Percentiles rank a stretch among this genome's conserved stretches.
These are phyloP conservation scores for Aspergillus fischeri DNA, from an alignment of 2,329 filamentous ascomycete species.

Conservation along the genomic window DNA sequence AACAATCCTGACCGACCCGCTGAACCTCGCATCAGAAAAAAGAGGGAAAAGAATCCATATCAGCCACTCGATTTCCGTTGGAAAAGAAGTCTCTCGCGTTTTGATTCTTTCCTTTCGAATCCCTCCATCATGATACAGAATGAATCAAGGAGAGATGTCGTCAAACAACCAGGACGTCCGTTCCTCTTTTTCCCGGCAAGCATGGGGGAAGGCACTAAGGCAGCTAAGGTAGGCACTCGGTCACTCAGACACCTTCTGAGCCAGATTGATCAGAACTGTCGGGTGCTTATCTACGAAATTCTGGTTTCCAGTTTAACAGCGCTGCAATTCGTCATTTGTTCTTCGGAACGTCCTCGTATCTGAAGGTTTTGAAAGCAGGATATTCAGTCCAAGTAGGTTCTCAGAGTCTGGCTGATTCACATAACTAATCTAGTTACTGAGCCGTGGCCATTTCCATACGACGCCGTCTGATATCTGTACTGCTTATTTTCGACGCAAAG, in stretches of 20 bases:
- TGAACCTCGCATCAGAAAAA: not conserved
- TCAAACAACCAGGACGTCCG: not conserved
- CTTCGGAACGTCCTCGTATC: not conserved
- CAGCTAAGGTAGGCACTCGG: not conserved
- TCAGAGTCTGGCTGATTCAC: constrained; percentile 3
- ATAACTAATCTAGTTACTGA: constrained; percentile 11
- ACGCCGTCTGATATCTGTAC: constrained; percentile 71
- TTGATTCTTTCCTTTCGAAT: not conserved
- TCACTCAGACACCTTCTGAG: too few relatives aligned
- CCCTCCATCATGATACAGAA: not conserved
- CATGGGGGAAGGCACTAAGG: not conserved
- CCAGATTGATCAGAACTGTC: not conserved
- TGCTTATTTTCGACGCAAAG: constrained; percentile 85
- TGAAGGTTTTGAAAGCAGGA: not conserved
- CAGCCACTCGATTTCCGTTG: not conserved
- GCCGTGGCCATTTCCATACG: constrained; percentile 37
- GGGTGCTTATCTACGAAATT: not conserved
- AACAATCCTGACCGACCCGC: not conserved
- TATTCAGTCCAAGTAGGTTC: constrained; percentile 1
- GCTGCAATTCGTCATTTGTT: not conserved
- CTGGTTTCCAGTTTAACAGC: not conserved
- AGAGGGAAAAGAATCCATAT: not conserved
- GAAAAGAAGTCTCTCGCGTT: not conserved
- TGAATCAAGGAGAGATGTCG: not conserved
- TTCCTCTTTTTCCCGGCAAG: not conserved